phyloP scores from a whole-genome alignment of 2,329 filamentous ascomycete genomes.

The Pezicula carpinea region DNA sequence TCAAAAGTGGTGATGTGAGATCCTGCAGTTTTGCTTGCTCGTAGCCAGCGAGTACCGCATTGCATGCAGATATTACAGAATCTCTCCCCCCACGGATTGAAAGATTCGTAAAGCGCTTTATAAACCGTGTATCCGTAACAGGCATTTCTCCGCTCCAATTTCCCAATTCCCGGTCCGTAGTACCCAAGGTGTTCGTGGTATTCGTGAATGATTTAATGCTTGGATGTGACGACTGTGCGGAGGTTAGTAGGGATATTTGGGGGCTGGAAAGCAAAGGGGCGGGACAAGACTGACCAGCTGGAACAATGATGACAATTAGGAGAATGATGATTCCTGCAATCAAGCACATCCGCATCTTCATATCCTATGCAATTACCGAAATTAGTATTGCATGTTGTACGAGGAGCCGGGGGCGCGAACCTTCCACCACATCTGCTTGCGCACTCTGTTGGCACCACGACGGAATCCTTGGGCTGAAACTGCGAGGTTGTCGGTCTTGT shows the following conservation, averaged over 20 bases:
- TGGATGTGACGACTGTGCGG: constrained; percentile 37
- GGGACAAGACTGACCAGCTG: constrained; percentile 64
- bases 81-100: no score
- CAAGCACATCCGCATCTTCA: constrained; percentile 99
- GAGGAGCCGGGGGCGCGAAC: not conserved
- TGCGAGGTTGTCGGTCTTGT: constrained; percentile 93
- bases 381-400: constrained; percentile 9
- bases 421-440: constrained; percentile 99
- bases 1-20: no score
- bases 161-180: constrained; percentile 10
- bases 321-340: constrained; percentile 87
- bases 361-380: constrained; percentile 51
- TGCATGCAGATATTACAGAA: no score
- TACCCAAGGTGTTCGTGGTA: constrained; percentile 23
- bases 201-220: constrained; percentile 30
- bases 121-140: constrained; percentile 5
- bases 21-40: constrained; percentile 23
- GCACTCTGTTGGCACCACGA: constrained; percentile 89
- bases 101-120: no score
- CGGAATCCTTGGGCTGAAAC: constrained; percentile 93
- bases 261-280: not conserved
- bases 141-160: constrained; percentile 3
- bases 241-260: constrained; percentile 23
- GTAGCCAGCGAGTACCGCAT: constrained; percentile 32
- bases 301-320: constrained; percentile 90